phyloP scores from a whole-genome alignment of 2,329 filamentous ascomycete genomes.

The Colletotrichum sp. region DNA sequence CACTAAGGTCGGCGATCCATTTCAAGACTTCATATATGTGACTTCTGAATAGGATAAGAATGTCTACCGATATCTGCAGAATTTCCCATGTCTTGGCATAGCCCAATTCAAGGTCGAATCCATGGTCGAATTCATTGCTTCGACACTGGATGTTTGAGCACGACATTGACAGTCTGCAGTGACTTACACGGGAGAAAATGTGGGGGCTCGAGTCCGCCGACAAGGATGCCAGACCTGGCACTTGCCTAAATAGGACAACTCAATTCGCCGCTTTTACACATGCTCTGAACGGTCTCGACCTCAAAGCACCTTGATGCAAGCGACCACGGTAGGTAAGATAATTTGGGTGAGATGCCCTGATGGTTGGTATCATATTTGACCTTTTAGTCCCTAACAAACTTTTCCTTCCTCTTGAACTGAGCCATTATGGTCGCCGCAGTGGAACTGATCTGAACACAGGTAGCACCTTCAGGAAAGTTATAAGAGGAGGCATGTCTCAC shows the following conservation, averaged over 20 bases:
- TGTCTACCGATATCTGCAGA: neutral
- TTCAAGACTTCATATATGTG: too few relatives aligned
- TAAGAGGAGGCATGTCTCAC: accelerated
- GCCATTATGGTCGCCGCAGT: neutral
- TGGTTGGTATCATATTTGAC: neutral
- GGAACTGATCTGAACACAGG: neutral
- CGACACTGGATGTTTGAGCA: neutral
- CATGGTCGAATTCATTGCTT: neutral
- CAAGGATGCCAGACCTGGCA: neutral
- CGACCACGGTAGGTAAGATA: neutral
- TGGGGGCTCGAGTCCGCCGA: neutral
- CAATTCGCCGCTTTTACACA: neutral
- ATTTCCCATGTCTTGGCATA: neutral
- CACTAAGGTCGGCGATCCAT: neutral
- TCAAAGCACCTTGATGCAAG: neutral
- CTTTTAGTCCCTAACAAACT: neutral
- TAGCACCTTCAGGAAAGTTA: accelerated
- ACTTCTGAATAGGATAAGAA: neutral
- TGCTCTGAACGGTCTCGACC: neutral
- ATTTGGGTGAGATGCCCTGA: neutral
- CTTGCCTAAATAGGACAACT: neutral
- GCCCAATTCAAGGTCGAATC: neutral
- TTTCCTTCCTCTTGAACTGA: neutral
- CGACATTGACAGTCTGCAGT: neutral
- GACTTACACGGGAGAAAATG: neutral